These are phyloP conservation scores for Suillus ampliporus DNA, from an alignment of 768 basidiomycete genomes.

Conservation along the genomic window DNA sequence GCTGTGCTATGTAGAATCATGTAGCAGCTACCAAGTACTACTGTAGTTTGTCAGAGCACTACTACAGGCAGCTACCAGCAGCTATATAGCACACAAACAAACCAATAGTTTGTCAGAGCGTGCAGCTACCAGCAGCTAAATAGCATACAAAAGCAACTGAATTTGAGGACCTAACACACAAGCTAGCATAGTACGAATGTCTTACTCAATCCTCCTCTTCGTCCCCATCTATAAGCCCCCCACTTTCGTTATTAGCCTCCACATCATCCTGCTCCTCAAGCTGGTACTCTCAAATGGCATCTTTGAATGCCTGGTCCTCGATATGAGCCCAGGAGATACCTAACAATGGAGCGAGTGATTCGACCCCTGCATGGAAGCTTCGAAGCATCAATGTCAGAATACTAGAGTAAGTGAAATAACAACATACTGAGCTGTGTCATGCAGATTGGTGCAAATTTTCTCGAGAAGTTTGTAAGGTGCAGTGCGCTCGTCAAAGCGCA, in stretches of 20 bases:
- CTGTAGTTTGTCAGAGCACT: not conserved
- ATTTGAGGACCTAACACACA: not conserved
- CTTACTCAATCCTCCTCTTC: not conserved
- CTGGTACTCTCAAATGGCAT: not conserved
- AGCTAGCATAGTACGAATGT: not conserved
- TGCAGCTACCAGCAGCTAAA: too few species aligned
- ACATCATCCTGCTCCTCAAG: not conserved
- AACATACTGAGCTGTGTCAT: conserved; percentile 8
- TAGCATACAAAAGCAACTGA: too few species aligned
- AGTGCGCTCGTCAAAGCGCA: conserved; percentile 12
- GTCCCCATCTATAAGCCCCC: not conserved
- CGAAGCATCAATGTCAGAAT: not conserved
- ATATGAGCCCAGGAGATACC: not conserved
- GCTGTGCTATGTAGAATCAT: too few species aligned
- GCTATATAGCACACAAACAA: not conserved
- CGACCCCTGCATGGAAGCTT: not conserved
- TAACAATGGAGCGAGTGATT: not conserved
- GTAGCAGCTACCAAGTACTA: not conserved
- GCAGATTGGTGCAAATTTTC: not conserved
- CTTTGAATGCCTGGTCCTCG: not conserved
- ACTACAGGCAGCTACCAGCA: not conserved
- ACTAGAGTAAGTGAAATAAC: not conserved
- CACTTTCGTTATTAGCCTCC: not conserved
- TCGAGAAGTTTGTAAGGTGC: not conserved
- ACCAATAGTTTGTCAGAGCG: too few species aligned